These are phyloP conservation scores for Cyberlindnera amylophila DNA, from an alignment of 805 yeast genomes.

Conservation along the genomic window DNA sequence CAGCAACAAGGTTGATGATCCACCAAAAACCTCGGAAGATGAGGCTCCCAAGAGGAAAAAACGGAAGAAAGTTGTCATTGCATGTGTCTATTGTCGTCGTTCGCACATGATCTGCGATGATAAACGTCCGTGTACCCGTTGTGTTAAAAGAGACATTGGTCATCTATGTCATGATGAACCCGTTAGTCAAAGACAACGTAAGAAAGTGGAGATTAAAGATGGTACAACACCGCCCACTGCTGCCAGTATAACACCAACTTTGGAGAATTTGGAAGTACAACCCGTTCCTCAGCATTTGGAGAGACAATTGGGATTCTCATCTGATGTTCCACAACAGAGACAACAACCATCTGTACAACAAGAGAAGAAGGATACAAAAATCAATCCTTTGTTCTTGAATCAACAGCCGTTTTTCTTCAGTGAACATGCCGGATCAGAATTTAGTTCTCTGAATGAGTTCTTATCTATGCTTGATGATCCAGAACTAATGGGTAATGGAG, in stretches of 20 bases:
- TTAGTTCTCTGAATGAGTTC: slow-evolving; percentile 84
- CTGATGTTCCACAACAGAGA: slow-evolving; percentile 4
- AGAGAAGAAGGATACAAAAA: slow-evolving; percentile 7
- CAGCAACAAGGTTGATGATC: not conserved
- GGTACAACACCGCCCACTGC: not conserved
- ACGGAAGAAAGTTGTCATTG: slow-evolving; percentile 42
- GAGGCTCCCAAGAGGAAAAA: slow-evolving; percentile 37
- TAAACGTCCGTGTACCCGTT: slow-evolving; percentile 71
- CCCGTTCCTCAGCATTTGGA: slow-evolving; percentile 23
- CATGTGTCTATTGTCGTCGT: slow-evolving; percentile 89
- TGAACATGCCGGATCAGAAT: slow-evolving; percentile 91
- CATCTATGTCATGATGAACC: slow-evolving; percentile 58
- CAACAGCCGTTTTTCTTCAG: slow-evolving; percentile 81
- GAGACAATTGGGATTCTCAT: slow-evolving; percentile 11
- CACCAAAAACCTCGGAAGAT: not conserved
- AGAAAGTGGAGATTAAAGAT: slow-evolving; percentile 14
- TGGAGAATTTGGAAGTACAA: slow-evolving; percentile 17
- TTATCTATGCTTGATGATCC: slow-evolving; percentile 88
- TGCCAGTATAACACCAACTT: slow-evolving; percentile 7
- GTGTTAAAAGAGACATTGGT: slow-evolving; percentile 83
- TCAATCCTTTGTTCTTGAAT: slow-evolving; percentile 22
- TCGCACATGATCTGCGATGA: slow-evolving; percentile 94
- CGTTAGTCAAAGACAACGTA: slow-evolving; percentile 23
- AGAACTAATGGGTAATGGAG: slow-evolving; percentile 49
- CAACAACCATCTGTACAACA: slow-evolving; percentile 1